These are phyloP conservation scores for Talaromyces albobiverticillius DNA, from an alignment of 2,329 filamentous ascomycete species.

Conservation along the genomic window DNA sequence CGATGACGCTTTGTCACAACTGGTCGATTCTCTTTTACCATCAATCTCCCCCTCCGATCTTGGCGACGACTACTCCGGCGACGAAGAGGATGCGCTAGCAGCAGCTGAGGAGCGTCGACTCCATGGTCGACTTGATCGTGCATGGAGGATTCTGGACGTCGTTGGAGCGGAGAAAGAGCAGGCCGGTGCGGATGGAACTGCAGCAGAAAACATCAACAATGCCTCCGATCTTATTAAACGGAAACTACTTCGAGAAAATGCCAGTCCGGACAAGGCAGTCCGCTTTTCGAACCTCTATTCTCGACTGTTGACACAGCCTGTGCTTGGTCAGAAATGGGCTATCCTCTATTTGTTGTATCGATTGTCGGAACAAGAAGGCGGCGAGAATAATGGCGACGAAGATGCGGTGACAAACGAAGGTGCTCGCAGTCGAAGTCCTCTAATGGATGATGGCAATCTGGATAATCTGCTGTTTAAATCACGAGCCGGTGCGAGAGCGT, in stretches of 20 bases:
- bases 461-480: constrained; percentile 35
- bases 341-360: constrained; percentile 89
- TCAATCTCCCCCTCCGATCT: constrained; percentile 30
- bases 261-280: constrained; percentile 69
- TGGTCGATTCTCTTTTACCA: constrained; percentile 41
- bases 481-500: constrained; percentile 18
- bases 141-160: constrained; percentile 37
- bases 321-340: constrained; percentile 93
- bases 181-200: constrained; percentile 22
- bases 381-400: constrained; percentile 23
- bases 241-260: constrained; percentile 75
- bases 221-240: constrained; percentile 89
- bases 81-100: constrained; percentile 32
- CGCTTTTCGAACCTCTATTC: constrained; percentile 90
- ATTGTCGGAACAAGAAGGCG: constrained; percentile 64
- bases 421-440: constrained; percentile 34
- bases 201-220: constrained; percentile 67
- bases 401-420: constrained; percentile 21
- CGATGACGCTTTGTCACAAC: constrained; percentile 43
- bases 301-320: constrained; percentile 81
- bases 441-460: constrained; percentile 37
- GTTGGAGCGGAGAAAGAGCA: constrained; percentile 1
- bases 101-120: constrained; percentile 37
- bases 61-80: constrained; percentile 29
- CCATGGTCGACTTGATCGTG: constrained; percentile 31